phyloP scores from a whole-genome alignment of 2,329 filamentous ascomycete genomes.

The Atkinsonella hypoxylon region DNA sequence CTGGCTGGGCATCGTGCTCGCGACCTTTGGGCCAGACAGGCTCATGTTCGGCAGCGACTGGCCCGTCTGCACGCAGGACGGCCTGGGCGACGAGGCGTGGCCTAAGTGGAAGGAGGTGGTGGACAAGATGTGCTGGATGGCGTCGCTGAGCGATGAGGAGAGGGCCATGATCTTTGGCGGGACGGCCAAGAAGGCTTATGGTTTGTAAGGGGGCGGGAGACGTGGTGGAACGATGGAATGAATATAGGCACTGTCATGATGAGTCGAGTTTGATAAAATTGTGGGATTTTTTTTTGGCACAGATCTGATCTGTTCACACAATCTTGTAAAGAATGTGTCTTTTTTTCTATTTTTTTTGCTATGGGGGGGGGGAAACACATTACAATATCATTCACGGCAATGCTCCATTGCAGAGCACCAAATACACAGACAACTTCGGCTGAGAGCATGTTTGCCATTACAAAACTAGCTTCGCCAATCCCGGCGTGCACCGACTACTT shows the following conservation, averaged over 20 bases:
- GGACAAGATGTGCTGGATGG: conserved; percentile 52
- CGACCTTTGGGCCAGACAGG: conserved; percentile 56
- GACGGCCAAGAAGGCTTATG: conserved; percentile 62
- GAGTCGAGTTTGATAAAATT: too few species aligned
- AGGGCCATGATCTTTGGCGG: conserved; percentile 58
- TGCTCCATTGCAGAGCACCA: too few species aligned
- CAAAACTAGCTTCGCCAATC: too few species aligned
- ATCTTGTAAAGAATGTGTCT: too few species aligned
- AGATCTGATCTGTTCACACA: too few species aligned
- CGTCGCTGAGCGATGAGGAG: conserved; percentile 46
- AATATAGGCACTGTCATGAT: neutral
- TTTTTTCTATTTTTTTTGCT: too few species aligned
- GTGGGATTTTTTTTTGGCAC: too few species aligned
- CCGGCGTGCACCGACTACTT: too few species aligned
- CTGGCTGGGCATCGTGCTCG: conserved; percentile 62
- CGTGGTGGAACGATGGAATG: neutral
- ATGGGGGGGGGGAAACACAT: too few species aligned
- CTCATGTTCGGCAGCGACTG: conserved; percentile 91
- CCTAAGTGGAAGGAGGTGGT: conserved; percentile 63
- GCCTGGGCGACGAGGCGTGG: conserved; percentile 49
- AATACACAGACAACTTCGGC: too few species aligned
- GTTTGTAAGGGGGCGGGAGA: conserved; percentile 21
- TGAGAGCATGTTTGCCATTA: too few species aligned
- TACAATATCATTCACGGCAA: too few species aligned
- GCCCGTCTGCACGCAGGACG: conserved; percentile 67